Percentiles rank a stretch among this genome's conserved stretches.
Conservation (phyloP, 1,284 basidiomycete species). For the Ustilago crameri region DNA sequence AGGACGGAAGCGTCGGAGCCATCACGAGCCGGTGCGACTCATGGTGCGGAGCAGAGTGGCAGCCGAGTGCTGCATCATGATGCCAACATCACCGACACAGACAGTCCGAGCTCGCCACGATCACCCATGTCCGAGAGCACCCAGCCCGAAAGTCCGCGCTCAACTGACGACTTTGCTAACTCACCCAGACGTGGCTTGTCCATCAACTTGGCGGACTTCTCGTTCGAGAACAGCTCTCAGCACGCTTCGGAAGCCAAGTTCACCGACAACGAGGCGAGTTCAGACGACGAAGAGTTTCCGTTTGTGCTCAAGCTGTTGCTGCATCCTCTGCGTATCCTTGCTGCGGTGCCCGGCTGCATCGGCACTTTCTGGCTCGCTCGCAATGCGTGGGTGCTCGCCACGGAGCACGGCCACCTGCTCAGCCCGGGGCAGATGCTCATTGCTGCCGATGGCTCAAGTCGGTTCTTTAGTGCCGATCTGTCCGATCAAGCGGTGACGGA, state of each 20-base stretch:
- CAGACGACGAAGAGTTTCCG: constrained; percentile 47
- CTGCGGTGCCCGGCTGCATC: constrained; percentile 62
- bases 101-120: constrained; percentile 9
- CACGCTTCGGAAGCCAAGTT: not conserved
- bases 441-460: constrained; percentile 28
- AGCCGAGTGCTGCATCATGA: not conserved
- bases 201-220: not conserved
- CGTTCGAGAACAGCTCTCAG: not conserved
- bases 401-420: constrained; percentile 34
- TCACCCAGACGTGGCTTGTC: not conserved
- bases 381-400: constrained; percentile 37
- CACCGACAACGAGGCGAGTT: not conserved
- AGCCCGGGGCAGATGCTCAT: constrained; percentile 22
- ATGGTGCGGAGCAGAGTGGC: not conserved
- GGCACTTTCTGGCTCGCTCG: constrained; percentile 62
- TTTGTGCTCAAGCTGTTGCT: constrained; percentile 53
- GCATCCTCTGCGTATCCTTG: constrained; percentile 62
- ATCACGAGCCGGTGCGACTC: not conserved
- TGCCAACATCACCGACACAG: constrained; percentile 1
- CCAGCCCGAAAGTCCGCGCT: constrained; percentile 15
- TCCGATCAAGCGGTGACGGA: constrained; percentile 7
- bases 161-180: not conserved
- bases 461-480: constrained; percentile 12
- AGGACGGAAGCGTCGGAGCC: not conserved
- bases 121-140: constrained; percentile 32